A percentile compares a stretch with the other conserved stretches of the same genome.
Evolutionary conservation across 495 filamentous ascomycete genomes (phyloP).

Genomic region (Lophiotrema nucula): DNA sequence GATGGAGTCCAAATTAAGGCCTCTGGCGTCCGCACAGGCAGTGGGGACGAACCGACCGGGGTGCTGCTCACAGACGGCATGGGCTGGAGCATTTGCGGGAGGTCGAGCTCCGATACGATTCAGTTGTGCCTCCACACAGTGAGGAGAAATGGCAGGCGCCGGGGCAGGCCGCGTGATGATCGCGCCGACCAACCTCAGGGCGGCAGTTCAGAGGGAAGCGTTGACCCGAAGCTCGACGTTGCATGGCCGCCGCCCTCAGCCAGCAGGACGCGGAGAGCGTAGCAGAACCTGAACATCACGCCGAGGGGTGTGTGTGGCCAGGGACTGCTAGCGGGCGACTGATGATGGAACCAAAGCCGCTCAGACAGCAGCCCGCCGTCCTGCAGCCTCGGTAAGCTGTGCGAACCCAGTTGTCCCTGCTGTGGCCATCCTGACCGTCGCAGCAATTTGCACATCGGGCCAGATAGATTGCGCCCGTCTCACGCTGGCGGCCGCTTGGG

Average conservation of each 20-base stretch:
- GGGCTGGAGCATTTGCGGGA: slow-evolving; percentile 22
- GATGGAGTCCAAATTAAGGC: slow-evolving; percentile 35
- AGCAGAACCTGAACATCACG: background rate
- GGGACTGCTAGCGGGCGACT: background rate
- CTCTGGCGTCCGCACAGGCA: slow-evolving; percentile 26
- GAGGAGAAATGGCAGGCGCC: too few relatives aligned
- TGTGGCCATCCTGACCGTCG: background rate
- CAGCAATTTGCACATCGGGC: slow-evolving; percentile 21
- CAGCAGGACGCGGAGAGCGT: slow-evolving; percentile 3
- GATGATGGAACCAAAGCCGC: slow-evolving; percentile 1
- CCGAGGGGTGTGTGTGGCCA: background rate
- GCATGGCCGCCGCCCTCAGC: too few relatives aligned
- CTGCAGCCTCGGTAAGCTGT: background rate
- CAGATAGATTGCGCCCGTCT: slow-evolving; percentile 22
- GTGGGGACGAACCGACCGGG: slow-evolving; percentile 18
- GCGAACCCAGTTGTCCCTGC: background rate
- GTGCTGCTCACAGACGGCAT: slow-evolving; percentile 13
- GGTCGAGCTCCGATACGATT: slow-evolving; percentile 16
- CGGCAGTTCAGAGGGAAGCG: slow-evolving; percentile 1
- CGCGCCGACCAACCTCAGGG: background rate
- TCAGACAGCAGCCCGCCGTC: too few relatives aligned
- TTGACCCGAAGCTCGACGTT: background rate
- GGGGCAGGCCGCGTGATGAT: slow-evolving; percentile 14
- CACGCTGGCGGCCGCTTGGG: slow-evolving; percentile 2
- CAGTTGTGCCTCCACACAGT: too few relatives aligned